phyloP scores from a whole-genome alignment of 2,329 filamentous ascomycete genomes.

The Apiospora pterosperma region DNA sequence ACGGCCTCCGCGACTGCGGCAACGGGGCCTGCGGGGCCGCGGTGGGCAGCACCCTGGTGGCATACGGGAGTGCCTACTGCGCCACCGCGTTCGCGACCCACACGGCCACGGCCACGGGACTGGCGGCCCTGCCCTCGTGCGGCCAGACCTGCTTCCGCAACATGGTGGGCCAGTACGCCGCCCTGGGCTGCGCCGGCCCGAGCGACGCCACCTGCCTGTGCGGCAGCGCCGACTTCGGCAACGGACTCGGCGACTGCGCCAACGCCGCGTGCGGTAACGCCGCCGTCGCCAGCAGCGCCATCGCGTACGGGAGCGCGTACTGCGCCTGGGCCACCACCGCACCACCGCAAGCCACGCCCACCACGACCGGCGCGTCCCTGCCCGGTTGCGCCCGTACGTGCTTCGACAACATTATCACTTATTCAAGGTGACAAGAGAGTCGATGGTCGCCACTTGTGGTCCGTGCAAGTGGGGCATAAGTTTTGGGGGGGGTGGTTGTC shows the following conservation, averaged over 20 bases:
- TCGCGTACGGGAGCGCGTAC: not conserved
- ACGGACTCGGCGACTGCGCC: slow-evolving; percentile 45
- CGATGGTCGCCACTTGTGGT: too few relatives aligned
- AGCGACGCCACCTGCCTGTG: slow-evolving; percentile 42
- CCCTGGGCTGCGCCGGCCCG: not conserved
- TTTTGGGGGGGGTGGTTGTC: too few relatives aligned
- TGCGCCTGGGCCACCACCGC: too few relatives aligned
- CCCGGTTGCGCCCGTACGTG: slow-evolving; percentile 5
- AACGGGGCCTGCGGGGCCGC: slow-evolving; percentile 34
- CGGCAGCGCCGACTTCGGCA: slow-evolving; percentile 38
- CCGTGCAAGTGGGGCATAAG: too few relatives aligned
- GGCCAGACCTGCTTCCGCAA: slow-evolving; percentile 8
- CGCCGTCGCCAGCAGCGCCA: slow-evolving; percentile 10
- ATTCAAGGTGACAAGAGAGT: too few relatives aligned
- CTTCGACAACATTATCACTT: slow-evolving; percentile 10
- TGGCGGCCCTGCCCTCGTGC: slow-evolving; percentile 3
- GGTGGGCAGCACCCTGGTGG: slow-evolving; percentile 11
- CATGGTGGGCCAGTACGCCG: slow-evolving; percentile 4
- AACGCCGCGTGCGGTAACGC: slow-evolving; percentile 33
- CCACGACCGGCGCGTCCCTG: not conserved
- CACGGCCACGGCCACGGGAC: not conserved
- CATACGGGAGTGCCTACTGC: slow-evolving; percentile 5
- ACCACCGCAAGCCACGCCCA: too few relatives aligned
- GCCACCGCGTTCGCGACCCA: not conserved
- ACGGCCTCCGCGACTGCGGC: slow-evolving; percentile 45